Conservation (phyloP, 176 grass and related monocot genomes). For the Ensete glaucum region DNA sequence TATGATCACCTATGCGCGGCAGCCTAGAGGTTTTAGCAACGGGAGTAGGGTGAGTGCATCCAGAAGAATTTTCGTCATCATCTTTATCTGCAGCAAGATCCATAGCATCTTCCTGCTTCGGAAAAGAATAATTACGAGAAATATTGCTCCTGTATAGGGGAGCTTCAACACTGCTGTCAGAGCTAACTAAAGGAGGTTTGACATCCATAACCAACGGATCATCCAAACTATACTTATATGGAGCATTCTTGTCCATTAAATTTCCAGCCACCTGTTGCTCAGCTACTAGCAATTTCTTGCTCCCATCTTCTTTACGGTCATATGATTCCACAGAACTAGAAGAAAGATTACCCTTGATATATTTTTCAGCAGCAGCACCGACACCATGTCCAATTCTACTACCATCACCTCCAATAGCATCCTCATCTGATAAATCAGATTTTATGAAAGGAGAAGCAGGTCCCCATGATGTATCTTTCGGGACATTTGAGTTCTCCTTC, state of each 20-base stretch:
- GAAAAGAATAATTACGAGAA: slow-evolving; percentile 24
- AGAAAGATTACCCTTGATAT: slow-evolving; percentile 3
- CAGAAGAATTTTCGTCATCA: slow-evolving; percentile 56
- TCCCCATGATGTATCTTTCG: slow-evolving; percentile 16
- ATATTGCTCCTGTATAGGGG: slow-evolving; percentile 36
- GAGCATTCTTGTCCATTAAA: slow-evolving; percentile 1
- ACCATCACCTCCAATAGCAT: slow-evolving; percentile 24
- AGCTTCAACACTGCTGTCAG: slow-evolving; percentile 71
- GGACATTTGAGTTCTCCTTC: slow-evolving; percentile 23
- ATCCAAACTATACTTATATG: slow-evolving; percentile 43
- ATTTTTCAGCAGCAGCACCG: slow-evolving; percentile 32
- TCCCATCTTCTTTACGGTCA: slow-evolving; percentile 36
- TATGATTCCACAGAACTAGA: slow-evolving; percentile 41
- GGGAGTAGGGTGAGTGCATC: slow-evolving; percentile 32
- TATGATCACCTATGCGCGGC: slow-evolving; percentile 35
- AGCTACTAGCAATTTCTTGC: slow-evolving; percentile 20
- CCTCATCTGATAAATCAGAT: slow-evolving; percentile 40
- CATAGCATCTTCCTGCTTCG: slow-evolving; percentile 19
- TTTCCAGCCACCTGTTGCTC: slow-evolving; percentile 23
- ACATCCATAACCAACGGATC: slow-evolving; percentile 51
- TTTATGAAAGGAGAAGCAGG: slow-evolving; percentile 38
- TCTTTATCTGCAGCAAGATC: slow-evolving; percentile 54
- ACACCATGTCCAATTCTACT: slow-evolving; percentile 28
- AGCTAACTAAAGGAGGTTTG: slow-evolving; percentile 78
- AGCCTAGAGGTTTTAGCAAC: slow-evolving; percentile 30